Evolutionary conservation across 345 rosid genomes (phyloP), one percentile per base, ranked within the genome.

Genomic region (Corchorus olitorius): DNA sequence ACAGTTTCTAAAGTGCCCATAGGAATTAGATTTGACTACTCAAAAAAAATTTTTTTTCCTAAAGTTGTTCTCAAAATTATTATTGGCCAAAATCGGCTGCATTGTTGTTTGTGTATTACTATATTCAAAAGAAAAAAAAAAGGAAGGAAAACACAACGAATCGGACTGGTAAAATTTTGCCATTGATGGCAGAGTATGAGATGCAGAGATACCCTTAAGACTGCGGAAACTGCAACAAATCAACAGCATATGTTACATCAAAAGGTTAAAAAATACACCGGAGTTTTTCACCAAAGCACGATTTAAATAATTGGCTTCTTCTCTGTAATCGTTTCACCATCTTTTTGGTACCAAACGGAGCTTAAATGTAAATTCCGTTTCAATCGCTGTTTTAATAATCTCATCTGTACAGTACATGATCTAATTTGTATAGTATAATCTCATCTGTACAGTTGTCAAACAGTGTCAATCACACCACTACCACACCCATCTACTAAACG

Each of bases 191-290:
- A 17, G 49, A 39, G 12, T 12, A 20, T 65, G 16, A 19, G 70
- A 43, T 10, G 12, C 34, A 41, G 16, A 19, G 70, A 43, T 19
- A 12, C 34, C 53, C n/a, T 27, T 27, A 11, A 59, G 39, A 59
- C 37, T 17, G 48, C 35, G 35, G 52, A 3, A 3, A 9, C 52
- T 19, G 70, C 48, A 19, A 66, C 54, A 54, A 12, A 72, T 34
- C 46, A 72, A 55, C 75, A 27, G 64, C 39, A 33, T 55, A 8
- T 11, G 62, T 72, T 54, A 54, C 64, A 39, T 72, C 37, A 20
- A 41, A 37, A 19, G 48, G 37, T 43, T 56, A 70, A 46, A 72
- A 55, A 72, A 16, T 10, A 15, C 15, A 43, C 33, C 6, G 46
- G 27, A 34, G 6, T n/a, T 65, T 41, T 65, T 41, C 17, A 34